Conservation (phyloP, 2,329 filamentous ascomycete species). For the Shiraia sp. region DNA sequence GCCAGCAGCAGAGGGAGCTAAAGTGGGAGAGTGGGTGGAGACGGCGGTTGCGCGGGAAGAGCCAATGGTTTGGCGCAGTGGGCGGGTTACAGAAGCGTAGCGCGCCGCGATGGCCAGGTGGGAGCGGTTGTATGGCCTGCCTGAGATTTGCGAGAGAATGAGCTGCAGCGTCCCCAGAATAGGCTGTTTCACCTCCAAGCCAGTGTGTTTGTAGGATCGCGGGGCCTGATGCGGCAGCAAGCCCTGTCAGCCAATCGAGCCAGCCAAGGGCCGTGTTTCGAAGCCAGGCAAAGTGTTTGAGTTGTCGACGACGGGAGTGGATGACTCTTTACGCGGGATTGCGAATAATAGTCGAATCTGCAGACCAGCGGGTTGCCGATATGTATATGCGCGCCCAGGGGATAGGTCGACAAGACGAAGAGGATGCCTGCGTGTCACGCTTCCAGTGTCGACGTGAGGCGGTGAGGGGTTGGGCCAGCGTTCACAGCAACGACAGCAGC, state of each 20-base stretch:
- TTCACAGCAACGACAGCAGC: no score
- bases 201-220: no score
- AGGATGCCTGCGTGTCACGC: constrained; percentile 34
- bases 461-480: no score
- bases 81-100: constrained; percentile 26
- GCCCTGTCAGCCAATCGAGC: constrained; percentile 39
- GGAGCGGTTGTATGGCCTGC: constrained; percentile 40
- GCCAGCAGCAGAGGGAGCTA: constrained; percentile 17
- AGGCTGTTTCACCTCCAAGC: constrained; percentile 44
- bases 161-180: constrained; percentile 32
- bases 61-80: constrained; percentile 31
- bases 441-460: constrained; percentile 33
- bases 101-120: constrained; percentile 33
- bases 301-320: constrained; percentile 3
- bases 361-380: no score
- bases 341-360: constrained; percentile 18
- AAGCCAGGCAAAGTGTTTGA: constrained; percentile 35
- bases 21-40: constrained; percentile 26
- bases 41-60: constrained; percentile 27
- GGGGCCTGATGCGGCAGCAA: constrained; percentile 30
- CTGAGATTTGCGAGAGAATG: constrained; percentile 30
- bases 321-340: constrained; percentile 5
- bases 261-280: constrained; percentile 35
- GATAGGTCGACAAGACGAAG: constrained; percentile 24
- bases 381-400: constrained; percentile 21